A percentile compares a stretch with the other conserved stretches of the same genome.
These are phyloP conservation scores for Alternaria panax DNA, from an alignment of 2,329 filamentous ascomycete species.

Conservation along the genomic window DNA sequence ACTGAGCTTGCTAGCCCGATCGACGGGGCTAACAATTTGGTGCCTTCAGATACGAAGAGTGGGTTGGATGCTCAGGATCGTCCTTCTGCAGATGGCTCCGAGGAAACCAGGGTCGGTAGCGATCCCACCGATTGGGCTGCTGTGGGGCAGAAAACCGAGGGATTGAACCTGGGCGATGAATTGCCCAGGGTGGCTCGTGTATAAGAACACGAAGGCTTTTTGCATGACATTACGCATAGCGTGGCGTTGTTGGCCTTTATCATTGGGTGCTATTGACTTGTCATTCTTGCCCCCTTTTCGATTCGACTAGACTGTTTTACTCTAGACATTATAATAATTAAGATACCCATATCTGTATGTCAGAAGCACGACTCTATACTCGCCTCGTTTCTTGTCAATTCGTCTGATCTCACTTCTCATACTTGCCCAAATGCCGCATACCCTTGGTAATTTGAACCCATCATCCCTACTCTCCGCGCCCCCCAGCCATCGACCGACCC, in stretches of 20 bases:
- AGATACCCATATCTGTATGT: neutral
- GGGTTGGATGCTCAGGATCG: neutral
- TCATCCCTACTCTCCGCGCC: neutral
- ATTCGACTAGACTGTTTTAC: neutral
- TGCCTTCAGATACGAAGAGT: neutral
- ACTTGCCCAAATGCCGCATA: neutral
- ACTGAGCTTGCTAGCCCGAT: constrained; percentile 1
- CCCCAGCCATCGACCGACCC: neutral
- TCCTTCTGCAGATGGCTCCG: constrained; percentile 20
- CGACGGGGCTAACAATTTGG: neutral
- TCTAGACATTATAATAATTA: neutral
- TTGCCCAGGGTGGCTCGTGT: neutral
- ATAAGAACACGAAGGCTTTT: neutral
- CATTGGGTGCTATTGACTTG: neutral
- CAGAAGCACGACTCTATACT: neutral
- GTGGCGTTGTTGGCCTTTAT: neutral
- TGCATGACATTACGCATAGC: neutral
- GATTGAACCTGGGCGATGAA: neutral
- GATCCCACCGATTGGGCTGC: constrained; percentile 9
- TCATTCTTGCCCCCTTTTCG: neutral
- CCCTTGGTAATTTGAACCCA: neutral
- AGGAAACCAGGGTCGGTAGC: constrained; percentile 15
- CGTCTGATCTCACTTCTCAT: neutral
- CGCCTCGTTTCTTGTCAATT: neutral
- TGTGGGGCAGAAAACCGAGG: constrained; percentile 2